Evolutionary conservation across 192 early-diverging fungal species (phyloP), one percentile per base, ranked within the genome.

Genomic region (Entophlyctis luteolus): DNA sequence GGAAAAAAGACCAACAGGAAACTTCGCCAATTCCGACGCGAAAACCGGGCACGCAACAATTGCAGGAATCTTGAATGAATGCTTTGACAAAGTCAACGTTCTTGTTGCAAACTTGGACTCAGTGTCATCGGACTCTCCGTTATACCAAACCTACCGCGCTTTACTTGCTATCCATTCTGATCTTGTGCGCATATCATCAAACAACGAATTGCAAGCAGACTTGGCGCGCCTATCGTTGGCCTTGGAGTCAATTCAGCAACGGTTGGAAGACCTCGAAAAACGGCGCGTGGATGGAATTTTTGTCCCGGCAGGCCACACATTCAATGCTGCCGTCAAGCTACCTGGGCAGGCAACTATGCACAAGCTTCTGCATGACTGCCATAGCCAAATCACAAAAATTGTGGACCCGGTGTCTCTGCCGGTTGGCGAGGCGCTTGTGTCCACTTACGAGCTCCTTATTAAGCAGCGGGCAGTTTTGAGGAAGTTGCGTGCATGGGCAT

Each of bases 341-440:
- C 52, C 55, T 1, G 70, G 70, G 16, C 70, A 71, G 31, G 60
- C 59, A 12, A 39, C 32, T 3, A 28, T 71, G 35, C 70, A 71
- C 54, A 55, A 54, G 29, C 31, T 71, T 27, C 70, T 71, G n/a
- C 48, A 57, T 27, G 42, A 65, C 34, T 52, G 48, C 27, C 70
- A 71, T 37, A 42, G 48, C 10, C 23, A 42, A 36, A 47, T 71
- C 29, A 65, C 52, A 27, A 14, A 54, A 3, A 12, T 71, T 8
- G 62, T 71, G 20, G 70, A 71, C 37, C 70, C 70, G 14, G 31
- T 71, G 6, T 36, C 49, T 28, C 34, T 62, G 20, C 70, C 70
- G 16, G 70, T 71, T 10, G 48, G 52, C 22, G 70, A 71, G 32
- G 42, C 70, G n/a, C 53, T 71, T 5, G 32, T 71, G 2, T 29